phyloP scores from a whole-genome alignment of 2,329 filamentous ascomycete genomes.

The Epichloe sylvatica region DNA sequence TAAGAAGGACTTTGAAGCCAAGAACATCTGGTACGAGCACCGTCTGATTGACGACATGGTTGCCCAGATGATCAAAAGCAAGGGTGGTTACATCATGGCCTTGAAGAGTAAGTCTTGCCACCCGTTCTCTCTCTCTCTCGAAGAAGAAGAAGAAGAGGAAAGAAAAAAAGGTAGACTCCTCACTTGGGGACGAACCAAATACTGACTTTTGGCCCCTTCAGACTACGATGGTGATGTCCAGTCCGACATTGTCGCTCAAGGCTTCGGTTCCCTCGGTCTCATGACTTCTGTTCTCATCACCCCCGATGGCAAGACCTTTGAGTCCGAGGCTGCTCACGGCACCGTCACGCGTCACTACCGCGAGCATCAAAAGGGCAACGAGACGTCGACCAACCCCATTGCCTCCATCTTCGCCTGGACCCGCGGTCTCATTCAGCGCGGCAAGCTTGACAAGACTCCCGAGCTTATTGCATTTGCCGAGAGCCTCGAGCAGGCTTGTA shows the following conservation, averaged over 20 bases:
- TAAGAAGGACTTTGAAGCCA: constrained; percentile 76
- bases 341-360: constrained; percentile 98
- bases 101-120: constrained; percentile 66
- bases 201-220: constrained; percentile 21
- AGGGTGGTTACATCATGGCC: constrained; percentile 91
- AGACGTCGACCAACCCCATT: constrained; percentile 97
- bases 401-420: constrained; percentile 99
- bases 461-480: constrained; percentile 86
- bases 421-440: constrained; percentile 81
- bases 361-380: constrained; percentile 89
- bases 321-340: constrained; percentile 94
- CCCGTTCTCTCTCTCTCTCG: too few relatives aligned
- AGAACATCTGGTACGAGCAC: constrained; percentile 98
- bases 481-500: constrained; percentile 78
- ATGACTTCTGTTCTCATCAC: constrained; percentile 98
- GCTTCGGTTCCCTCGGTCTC: constrained; percentile 92
- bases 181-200: neutral
- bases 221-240: constrained; percentile 99
- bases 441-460: constrained; percentile 83
- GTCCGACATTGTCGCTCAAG: constrained; percentile 95
- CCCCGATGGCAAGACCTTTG: constrained; percentile 90
- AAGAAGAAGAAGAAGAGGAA: neutral
- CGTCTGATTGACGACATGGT: constrained; percentile 99
- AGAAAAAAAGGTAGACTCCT: too few relatives aligned
- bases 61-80: constrained; percentile 98